phyloP scores from a whole-genome alignment of 345 rosid genomes.

The Capsella bursapastoris region DNA sequence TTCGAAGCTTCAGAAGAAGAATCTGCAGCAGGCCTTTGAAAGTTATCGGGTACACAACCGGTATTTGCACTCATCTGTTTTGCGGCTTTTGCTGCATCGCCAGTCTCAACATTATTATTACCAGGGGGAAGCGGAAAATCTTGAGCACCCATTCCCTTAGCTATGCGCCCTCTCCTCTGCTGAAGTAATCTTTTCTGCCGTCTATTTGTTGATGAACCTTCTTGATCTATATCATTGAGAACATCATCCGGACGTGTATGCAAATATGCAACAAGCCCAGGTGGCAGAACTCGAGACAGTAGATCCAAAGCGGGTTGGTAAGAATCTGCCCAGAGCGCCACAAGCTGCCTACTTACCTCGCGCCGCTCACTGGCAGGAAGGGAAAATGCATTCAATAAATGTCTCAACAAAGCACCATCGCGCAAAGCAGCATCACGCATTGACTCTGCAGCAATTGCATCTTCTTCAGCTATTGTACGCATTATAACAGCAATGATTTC shows the following conservation, averaged over 20 bases:
- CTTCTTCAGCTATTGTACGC: constrained; percentile 99
- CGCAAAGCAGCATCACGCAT: constrained; percentile 99
- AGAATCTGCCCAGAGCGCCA: constrained; percentile 99
- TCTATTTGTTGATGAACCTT: constrained; percentile 75
- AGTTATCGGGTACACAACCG: constrained; percentile 54
- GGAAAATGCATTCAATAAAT: constrained; percentile 85
- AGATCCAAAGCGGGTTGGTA: constrained; percentile 94
- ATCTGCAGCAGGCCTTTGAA: constrained; percentile 56
- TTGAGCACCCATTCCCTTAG: constrained; percentile 62
- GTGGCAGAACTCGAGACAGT: constrained; percentile 92
- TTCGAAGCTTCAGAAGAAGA: constrained; percentile 54
- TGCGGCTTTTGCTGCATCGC: constrained; percentile 56
- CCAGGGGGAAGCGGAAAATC: constrained; percentile 60
- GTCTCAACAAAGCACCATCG: constrained; percentile 98
- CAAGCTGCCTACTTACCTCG: constrained; percentile 98
- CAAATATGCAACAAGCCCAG: constrained; percentile 99
- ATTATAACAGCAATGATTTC: constrained; percentile 95
- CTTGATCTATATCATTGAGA: constrained; percentile 67
- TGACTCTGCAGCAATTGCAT: constrained; percentile 99
- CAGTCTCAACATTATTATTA: constrained; percentile 61
- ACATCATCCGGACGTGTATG: constrained; percentile 80
- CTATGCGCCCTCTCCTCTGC: constrained; percentile 80
- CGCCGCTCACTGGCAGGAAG: constrained; percentile 93
- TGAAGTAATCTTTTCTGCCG: constrained; percentile 84
- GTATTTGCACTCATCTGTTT: constrained; percentile 53